Conservation (phyloP, 306 rosid species). For the Crotalaria pallida region DNA sequence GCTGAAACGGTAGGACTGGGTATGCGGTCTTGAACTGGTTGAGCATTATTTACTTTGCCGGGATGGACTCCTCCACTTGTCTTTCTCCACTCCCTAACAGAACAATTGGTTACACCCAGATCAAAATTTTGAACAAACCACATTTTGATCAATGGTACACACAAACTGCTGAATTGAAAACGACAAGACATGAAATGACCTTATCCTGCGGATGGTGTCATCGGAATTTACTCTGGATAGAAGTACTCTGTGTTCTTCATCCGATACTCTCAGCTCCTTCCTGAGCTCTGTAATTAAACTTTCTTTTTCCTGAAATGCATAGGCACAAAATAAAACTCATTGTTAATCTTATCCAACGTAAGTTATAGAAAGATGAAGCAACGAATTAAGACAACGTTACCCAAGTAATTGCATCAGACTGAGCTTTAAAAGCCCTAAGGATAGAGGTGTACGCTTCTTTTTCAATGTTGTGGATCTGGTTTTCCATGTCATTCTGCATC, state of each 20-base stretch:
- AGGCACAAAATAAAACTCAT: not conserved
- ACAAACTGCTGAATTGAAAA: constrained; percentile 20
- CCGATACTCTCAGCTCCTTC: constrained; percentile 87
- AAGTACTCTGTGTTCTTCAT: constrained; percentile 86
- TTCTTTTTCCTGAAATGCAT: constrained; percentile 64
- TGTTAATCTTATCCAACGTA: not conserved
- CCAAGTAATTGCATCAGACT: constrained; percentile 78
- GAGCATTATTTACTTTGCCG: constrained; percentile 44
- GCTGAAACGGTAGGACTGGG: constrained; percentile 68
- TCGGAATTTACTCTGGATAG: constrained; percentile 69
- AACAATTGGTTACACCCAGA: constrained; percentile 18
- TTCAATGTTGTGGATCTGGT: constrained; percentile 73
- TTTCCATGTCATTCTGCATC: constrained; percentile 63
- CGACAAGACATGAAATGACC: constrained; percentile 38
- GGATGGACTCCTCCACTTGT: constrained; percentile 55
- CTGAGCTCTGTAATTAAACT: constrained; percentile 84
- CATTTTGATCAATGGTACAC: constrained; percentile 9
- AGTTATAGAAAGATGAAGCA: not conserved
- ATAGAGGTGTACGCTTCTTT: constrained; percentile 84
- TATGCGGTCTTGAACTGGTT: constrained; percentile 45
- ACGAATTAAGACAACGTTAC: constrained; percentile 8
- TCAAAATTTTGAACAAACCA: constrained; percentile 26
- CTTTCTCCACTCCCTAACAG: constrained; percentile 83
- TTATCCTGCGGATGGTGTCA: constrained; percentile 66
- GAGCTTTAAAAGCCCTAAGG: constrained; percentile 84